Evolutionary conservation across 2,329 filamentous ascomycete species (phyloP).

Genomic region (Aquanectria penicillioides): DNA sequence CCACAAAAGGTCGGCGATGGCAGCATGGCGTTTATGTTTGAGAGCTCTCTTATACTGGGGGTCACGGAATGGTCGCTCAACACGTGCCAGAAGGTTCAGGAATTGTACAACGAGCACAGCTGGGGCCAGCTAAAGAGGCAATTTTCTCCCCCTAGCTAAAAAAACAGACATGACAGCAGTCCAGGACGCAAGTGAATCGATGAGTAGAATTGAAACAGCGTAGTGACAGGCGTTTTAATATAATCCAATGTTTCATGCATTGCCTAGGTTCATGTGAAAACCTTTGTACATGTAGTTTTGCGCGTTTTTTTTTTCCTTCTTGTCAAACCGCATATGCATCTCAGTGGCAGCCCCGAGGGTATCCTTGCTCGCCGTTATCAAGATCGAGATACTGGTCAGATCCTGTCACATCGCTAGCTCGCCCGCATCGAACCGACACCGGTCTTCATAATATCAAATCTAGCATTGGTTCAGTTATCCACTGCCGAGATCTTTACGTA

Average conservation of each 20-base stretch:
- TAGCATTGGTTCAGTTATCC: neutral
- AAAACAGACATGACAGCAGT: neutral
- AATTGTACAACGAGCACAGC: slow-evolving; percentile 81
- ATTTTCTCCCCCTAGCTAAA: neutral
- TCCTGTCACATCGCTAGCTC: too few relatives aligned
- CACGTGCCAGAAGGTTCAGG: slow-evolving; percentile 68
- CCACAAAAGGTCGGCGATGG: slow-evolving; percentile 68
- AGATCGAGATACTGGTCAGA: too few relatives aligned
- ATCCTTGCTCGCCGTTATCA: too few relatives aligned
- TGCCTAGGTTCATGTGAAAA: too few relatives aligned
- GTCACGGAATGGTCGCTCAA: slow-evolving; percentile 75
- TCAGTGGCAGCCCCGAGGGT: too few relatives aligned
- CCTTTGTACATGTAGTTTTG: too few relatives aligned
- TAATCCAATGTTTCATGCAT: too few relatives aligned
- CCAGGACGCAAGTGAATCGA: neutral
- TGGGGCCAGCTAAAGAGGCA: slow-evolving; percentile 73
- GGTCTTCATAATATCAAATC: neutral
- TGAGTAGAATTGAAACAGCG: too few relatives aligned
- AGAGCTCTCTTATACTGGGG: slow-evolving; percentile 75
- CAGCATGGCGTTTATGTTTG: slow-evolving; percentile 75
- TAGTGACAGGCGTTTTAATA: too few relatives aligned
- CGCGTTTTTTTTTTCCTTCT: too few relatives aligned
- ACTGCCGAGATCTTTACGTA: slow-evolving; percentile 8
- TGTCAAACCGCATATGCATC: too few relatives aligned
- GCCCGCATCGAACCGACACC: too few relatives aligned